Percentiles rank a stretch among this genome's conserved stretches.
Evolutionary conservation across 441 rosid species (phyloP).

Genomic region (Erodium texanum): DNA sequence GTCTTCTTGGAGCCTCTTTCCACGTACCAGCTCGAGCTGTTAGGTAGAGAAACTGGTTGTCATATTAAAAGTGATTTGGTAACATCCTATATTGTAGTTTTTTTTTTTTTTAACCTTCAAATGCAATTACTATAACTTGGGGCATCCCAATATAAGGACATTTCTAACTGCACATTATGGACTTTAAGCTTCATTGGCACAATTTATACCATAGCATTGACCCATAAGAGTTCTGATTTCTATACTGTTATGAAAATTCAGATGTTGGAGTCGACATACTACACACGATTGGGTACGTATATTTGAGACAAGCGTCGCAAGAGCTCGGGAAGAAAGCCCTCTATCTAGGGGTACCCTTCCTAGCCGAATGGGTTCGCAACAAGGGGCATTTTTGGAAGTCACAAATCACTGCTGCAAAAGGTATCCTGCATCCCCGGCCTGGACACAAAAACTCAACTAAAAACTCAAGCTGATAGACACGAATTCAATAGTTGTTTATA

Average conservation of each 20-base stretch:
- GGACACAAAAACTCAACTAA: not conserved
- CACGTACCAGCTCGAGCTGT: too few species aligned
- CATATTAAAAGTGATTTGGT: too few species aligned
- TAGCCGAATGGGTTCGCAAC: conserved; percentile 85
- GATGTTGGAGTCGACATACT: conserved; percentile 70
- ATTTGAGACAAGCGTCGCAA: conserved; percentile 81
- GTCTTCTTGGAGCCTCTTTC: too few species aligned
- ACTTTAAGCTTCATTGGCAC: not conserved
- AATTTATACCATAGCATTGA: not conserved
- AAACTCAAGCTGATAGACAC: not conserved
- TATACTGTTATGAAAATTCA: conserved; percentile 18
- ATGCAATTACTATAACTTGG: too few species aligned
- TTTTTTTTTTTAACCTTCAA: too few species aligned
- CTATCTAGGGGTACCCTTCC: conserved; percentile 79
- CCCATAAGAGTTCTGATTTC: too few species aligned
- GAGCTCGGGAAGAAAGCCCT: conserved; percentile 90
- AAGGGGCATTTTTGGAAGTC: conserved; percentile 94
- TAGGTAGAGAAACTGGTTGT: too few species aligned
- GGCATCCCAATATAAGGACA: too few species aligned
- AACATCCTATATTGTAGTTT: too few species aligned
- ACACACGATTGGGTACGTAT: conserved; percentile 74
- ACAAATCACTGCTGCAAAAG: conserved; percentile 87
- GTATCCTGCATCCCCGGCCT: too few species aligned
- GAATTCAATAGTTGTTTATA: too few species aligned
- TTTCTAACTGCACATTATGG: not conserved